Evolutionary conservation across 1,284 basidiomycete species (phyloP).

Genomic region (Paramarasmius palmivorus): DNA sequence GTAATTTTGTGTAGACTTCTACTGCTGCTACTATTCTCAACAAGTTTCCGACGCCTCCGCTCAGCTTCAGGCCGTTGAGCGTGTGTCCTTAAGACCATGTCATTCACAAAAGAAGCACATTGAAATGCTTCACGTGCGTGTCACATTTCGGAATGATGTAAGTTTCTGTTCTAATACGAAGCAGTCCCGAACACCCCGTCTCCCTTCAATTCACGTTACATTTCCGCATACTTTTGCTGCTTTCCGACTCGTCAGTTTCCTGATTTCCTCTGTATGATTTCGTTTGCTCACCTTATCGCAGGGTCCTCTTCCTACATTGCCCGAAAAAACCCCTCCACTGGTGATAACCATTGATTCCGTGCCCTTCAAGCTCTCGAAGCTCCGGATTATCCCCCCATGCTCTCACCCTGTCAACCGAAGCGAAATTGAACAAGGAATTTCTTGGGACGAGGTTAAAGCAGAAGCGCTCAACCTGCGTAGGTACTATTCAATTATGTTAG

Average conservation of each 20-base stretch:
- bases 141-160: too few relatives aligned
- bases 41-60: constrained; percentile 86
- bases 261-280: constrained; percentile 2
- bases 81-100: constrained; percentile 88
- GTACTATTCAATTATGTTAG: constrained; percentile 73
- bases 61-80: constrained; percentile 84
- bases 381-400: constrained; percentile 87
- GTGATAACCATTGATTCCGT: constrained; percentile 83
- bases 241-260: constrained; percentile 77
- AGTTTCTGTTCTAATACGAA: constrained; percentile 10
- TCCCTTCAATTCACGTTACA: constrained; percentile 93
- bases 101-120: constrained; percentile 71
- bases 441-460: constrained; percentile 75
- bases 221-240: constrained; percentile 96
- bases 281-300: constrained; percentile 27
- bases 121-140: constrained; percentile 65
- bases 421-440: constrained; percentile 87
- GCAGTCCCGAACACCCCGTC: constrained; percentile 76
- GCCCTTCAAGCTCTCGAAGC: constrained; percentile 86
- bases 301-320: constrained; percentile 72
- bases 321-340: constrained; percentile 75
- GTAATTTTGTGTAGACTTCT: constrained; percentile 86
- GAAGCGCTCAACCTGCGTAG: constrained; percentile 92
- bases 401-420: constrained; percentile 80
- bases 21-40: constrained; percentile 95